Percentiles rank a stretch among this genome's conserved stretches.
Conservation (phyloP, 192 early-diverging fungal species). For the Coemansia sp. region DNA sequence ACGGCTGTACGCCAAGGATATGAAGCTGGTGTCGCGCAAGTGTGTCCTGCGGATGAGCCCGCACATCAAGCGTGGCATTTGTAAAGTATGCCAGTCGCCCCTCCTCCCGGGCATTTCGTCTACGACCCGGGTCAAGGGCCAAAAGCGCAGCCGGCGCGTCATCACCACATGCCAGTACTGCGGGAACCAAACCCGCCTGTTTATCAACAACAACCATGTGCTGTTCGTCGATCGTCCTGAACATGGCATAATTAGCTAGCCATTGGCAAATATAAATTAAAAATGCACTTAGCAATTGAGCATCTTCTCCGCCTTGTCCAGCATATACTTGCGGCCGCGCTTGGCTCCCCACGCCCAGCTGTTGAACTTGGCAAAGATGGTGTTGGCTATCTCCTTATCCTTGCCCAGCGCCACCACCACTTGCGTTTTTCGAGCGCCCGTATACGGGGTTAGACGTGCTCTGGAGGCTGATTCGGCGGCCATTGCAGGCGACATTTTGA, state of each 20-base stretch:
- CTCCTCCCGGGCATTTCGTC: conserved; percentile 36
- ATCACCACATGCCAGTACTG: conserved; percentile 41
- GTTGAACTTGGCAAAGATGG: conserved; percentile 22
- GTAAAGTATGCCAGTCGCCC: conserved; percentile 28
- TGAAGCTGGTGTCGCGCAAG: conserved; percentile 41
- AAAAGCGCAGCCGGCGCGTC: conserved; percentile 14
- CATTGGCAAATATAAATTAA: neutral
- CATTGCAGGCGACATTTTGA: conserved; percentile 34
- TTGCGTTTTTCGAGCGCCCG: conserved; percentile 11
- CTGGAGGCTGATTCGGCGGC: conserved; percentile 15
- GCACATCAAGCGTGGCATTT: conserved; percentile 37
- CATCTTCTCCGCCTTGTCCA: conserved; percentile 41
- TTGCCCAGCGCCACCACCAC: conserved; percentile 39
- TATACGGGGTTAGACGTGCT: conserved; percentile 17
- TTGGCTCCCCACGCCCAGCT: conserved; percentile 25
- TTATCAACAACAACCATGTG: conserved; percentile 11
- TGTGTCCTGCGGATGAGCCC: conserved; percentile 47
- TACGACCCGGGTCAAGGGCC: conserved; percentile 29
- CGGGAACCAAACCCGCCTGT: conserved; percentile 20
- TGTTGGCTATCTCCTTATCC: conserved; percentile 21
- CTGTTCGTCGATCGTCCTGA: conserved; percentile 37
- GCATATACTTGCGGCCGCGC: conserved; percentile 32
- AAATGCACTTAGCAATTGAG: conserved; percentile 19
- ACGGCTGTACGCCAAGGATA: conserved; percentile 43
- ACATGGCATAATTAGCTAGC: conserved; percentile 18